A percentile compares a stretch with the other conserved stretches of the same genome.
phyloP scores from a whole-genome alignment of 2,329 filamentous ascomycete genomes.

The Botrytis medusae region DNA sequence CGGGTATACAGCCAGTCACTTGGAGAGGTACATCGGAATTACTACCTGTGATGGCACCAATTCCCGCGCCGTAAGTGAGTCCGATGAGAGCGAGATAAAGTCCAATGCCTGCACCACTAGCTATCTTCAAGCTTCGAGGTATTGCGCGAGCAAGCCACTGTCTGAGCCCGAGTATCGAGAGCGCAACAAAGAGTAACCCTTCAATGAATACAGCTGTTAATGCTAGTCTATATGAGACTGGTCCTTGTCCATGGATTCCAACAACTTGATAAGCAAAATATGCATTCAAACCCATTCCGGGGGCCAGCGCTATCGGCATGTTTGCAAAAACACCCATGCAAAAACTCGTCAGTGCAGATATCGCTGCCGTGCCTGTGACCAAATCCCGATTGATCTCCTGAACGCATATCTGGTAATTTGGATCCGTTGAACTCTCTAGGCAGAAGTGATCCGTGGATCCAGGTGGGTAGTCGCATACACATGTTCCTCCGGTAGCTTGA shows the following conservation, averaged over 20 bases:
- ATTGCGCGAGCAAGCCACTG: conserved; percentile 87
- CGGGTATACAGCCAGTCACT: conserved; percentile 57
- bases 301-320: conserved; percentile 67
- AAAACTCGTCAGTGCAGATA: conserved; percentile 76
- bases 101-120: conserved; percentile 82
- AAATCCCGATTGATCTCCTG: conserved; percentile 60
- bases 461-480: conserved; percentile 24
- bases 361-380: conserved; percentile 82
- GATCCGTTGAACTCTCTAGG: conserved; percentile 23
- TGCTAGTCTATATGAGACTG: conserved; percentile 72
- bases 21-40: conserved; percentile 70
- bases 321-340: conserved; percentile 83
- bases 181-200: conserved; percentile 78
- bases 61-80: conserved; percentile 77
- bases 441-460: conserved; percentile 27
- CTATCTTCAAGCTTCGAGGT: conserved; percentile 81
- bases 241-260: conserved; percentile 70
- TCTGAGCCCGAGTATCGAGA: conserved; percentile 77
- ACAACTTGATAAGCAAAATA: conserved; percentile 81
- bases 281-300: conserved; percentile 80
- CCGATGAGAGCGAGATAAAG: conserved; percentile 71
- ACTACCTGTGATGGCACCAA: conserved; percentile 71
- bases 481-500: conserved; percentile 29
- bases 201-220: conserved; percentile 87
- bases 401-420: conserved; percentile 64